Evolutionary conservation across 2,329 filamentous ascomycete species (phyloP), one percentile per base, ranked within the genome.

Genomic region (Keithomyces neogunnii): DNA sequence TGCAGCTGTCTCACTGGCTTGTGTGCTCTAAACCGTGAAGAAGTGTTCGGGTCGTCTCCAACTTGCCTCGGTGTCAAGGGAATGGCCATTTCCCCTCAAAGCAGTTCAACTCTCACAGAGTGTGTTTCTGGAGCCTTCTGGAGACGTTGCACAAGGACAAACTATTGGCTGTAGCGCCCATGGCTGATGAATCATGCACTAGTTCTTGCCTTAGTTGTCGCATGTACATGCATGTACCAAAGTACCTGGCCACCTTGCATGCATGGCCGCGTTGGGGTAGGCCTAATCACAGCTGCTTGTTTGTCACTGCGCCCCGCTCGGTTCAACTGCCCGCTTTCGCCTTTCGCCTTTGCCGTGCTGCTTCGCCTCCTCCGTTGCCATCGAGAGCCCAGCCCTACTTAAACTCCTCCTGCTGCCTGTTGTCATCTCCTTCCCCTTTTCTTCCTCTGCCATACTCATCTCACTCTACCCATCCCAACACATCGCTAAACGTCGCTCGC

Each of bases 41-140:
- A 19, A 19, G 19, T 19, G 19, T 19, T 19, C 19, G 19, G 19
- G 19, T 19, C 19, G 19, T 19, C 19, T 19, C 19, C 19, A 19
- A 19, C 19, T 19, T 19, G 19, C 19, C 19, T 19, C 19, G 19
- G 19, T 19, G 19, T 19, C 19, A 19, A 19, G 19, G 19, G 19
- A 19, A 19, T 19, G 19, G 19, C 19, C 19, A 19, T 19, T 19
- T 19, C 19, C 19, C 19, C 19, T 35, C 33, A 35, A 35, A 11
- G 33, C 11, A 35, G 33, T 35, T 35, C 11, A 11, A 6, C 33
- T 35, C 33, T 35, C 19, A 19, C 19, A 19, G 19, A 19, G 19
- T 19, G 45, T 52, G 57, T 42, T 69, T 70, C 68, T 71, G 67
- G 68, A 69, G 66, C 64, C 63, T 70, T 70, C 68, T 57, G 57